phyloP scores from a whole-genome alignment of 768 basidiomycete species.

The Xerocomus spinulosus region DNA sequence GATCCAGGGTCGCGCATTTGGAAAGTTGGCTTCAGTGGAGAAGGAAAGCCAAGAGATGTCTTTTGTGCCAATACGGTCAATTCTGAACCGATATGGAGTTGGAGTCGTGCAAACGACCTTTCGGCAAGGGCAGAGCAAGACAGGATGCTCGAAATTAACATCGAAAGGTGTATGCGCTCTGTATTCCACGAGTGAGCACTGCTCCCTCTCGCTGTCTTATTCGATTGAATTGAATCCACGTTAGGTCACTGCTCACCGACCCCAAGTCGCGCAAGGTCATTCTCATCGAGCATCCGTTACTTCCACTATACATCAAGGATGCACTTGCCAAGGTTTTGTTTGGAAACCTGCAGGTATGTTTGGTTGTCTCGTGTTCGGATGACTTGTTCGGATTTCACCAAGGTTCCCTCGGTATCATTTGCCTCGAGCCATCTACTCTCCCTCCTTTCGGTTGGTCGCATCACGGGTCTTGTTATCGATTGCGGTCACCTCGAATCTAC shows the following conservation, averaged over 20 bases:
- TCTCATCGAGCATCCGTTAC: slow-evolving; percentile 81
- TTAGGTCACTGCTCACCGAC: slow-evolving; percentile 87
- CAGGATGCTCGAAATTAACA: slow-evolving; percentile 59
- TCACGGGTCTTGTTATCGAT: slow-evolving; percentile 92
- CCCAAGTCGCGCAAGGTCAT: slow-evolving; percentile 95
- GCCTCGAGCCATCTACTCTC: slow-evolving; percentile 84
- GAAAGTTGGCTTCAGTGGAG: slow-evolving; percentile 98
- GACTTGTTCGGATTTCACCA: slow-evolving; percentile 1
- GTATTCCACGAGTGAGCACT: slow-evolving; percentile 78
- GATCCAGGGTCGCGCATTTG: slow-evolving; percentile 92
- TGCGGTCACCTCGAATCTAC: slow-evolving; percentile 90
- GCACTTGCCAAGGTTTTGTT: slow-evolving; percentile 82
- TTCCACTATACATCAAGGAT: slow-evolving; percentile 86
- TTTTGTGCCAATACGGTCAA: slow-evolving; percentile 53
- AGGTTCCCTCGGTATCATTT: slow-evolving; percentile 96
- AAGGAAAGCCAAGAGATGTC: slow-evolving; percentile 86
- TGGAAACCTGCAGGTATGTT: slow-evolving; percentile 74
- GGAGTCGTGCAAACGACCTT: slow-evolving; percentile 50
- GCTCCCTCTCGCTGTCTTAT: background rate
- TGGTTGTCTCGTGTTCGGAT: background rate
- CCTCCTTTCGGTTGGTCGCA: slow-evolving; percentile 78
- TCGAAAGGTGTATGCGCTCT: slow-evolving; percentile 65
- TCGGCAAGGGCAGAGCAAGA: slow-evolving; percentile 69
- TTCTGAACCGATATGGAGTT: slow-evolving; percentile 54
- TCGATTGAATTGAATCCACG: slow-evolving; percentile 16